Evolutionary conservation across 768 basidiomycete species (phyloP).

Genomic region (Phaffia australis): DNA sequence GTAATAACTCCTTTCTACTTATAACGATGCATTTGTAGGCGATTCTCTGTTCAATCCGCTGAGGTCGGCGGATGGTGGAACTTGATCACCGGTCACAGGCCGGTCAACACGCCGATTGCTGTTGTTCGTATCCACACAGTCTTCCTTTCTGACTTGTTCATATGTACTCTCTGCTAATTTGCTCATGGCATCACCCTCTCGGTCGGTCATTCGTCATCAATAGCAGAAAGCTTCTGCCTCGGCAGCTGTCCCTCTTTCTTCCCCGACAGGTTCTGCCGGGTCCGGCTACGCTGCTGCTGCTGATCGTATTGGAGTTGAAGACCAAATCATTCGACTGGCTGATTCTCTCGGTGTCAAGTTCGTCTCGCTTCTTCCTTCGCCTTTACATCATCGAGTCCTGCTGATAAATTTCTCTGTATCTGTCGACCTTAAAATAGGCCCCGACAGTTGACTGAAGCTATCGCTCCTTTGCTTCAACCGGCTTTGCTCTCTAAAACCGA

Average conservation of each 20-base stretch:
- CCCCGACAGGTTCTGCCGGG: not conserved
- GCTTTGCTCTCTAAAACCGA: not conserved
- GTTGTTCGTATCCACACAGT: constrained; percentile 10
- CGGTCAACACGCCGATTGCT: not conserved
- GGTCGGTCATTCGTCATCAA: not conserved
- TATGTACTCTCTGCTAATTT: not conserved
- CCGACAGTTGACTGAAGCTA: constrained; percentile 22
- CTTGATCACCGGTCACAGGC: constrained; percentile 12
- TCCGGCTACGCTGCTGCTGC: not conserved
- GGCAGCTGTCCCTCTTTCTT: not conserved
- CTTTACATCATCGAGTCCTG: not conserved
- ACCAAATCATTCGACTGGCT: constrained; percentile 21
- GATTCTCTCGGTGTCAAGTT: constrained; percentile 23
- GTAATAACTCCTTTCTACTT: not conserved
- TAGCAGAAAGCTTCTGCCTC: constrained; percentile 9
- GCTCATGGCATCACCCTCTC: not conserved
- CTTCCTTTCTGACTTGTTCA: not conserved
- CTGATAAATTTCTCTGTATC: not conserved
- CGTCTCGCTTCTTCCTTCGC: not conserved
- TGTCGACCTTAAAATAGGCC: constrained; percentile 11
- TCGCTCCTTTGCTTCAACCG: constrained; percentile 22
- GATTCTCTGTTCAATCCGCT: constrained; percentile 13
- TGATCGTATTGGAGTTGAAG: constrained; percentile 5
- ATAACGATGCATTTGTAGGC: not conserved
- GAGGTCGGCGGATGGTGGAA: constrained; percentile 27